These are phyloP conservation scores for Boletellus deceptivus DNA, from an alignment of 1,284 basidiomycete genomes.

Conservation along the genomic window DNA sequence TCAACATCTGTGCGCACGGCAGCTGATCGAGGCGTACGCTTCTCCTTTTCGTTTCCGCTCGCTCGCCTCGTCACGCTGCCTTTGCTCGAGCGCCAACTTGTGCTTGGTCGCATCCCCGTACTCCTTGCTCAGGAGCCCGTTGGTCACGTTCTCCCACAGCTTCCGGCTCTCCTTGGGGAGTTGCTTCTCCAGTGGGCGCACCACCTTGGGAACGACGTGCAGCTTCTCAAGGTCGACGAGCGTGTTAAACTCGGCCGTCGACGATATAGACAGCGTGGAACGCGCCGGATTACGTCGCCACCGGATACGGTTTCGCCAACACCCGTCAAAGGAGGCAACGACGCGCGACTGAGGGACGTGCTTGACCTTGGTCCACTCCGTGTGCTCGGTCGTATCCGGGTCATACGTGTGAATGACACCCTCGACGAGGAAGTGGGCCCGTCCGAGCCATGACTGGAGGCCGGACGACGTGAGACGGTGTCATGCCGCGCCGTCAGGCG, in stretches of 20 bases:
- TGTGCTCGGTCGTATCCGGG: slow-evolving; percentile 57
- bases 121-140: slow-evolving; percentile 77
- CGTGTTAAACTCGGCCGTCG: slow-evolving; percentile 57
- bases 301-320: slow-evolving; percentile 82
- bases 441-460: slow-evolving; percentile 84
- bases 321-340: slow-evolving; percentile 84
- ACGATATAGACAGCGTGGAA: slow-evolving; percentile 39
- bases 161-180: slow-evolving; percentile 79
- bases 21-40: slow-evolving; percentile 50
- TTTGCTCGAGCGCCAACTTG: slow-evolving; percentile 89
- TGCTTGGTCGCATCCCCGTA: slow-evolving; percentile 85
- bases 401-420: slow-evolving; percentile 86
- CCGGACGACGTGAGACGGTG: neutral
- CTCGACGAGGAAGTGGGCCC: slow-evolving; percentile 84
- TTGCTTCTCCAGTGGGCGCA: slow-evolving; percentile 82
- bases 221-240: slow-evolving; percentile 80
- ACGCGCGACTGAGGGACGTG: slow-evolving; percentile 82
- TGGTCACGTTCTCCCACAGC: slow-evolving; percentile 88
- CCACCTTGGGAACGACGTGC: slow-evolving; percentile 77
- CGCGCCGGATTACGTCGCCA: slow-evolving; percentile 67
- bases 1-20: too few relatives aligned
- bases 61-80: slow-evolving; percentile 81
- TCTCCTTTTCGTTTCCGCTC: slow-evolving; percentile 78
- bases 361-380: slow-evolving; percentile 86
- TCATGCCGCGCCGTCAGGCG: neutral